Conservation (phyloP, 192 early-diverging fungal species). For the Coemansia sp. region DNA sequence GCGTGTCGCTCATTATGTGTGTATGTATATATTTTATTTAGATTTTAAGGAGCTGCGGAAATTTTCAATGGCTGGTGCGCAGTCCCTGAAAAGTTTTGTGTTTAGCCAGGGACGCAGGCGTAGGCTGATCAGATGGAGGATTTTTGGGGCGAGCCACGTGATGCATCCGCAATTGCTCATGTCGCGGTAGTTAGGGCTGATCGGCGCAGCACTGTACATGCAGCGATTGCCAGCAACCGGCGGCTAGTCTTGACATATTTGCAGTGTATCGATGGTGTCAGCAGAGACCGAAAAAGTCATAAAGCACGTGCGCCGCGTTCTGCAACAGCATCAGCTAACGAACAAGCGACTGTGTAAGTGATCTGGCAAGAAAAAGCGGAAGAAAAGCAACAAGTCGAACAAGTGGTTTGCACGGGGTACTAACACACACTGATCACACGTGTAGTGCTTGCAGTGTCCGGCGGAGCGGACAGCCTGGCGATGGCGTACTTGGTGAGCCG, state of each 20-base stretch:
- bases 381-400: too few relatives aligned
- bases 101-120: not conserved
- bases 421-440: too few relatives aligned
- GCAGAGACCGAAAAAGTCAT: slow-evolving; percentile 1
- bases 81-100: too few relatives aligned
- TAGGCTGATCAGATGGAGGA: not conserved
- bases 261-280: not conserved
- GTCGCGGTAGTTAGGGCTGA: not conserved
- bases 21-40: not conserved
- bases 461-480: slow-evolving; percentile 54
- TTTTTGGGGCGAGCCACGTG: not conserved
- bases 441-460: slow-evolving; percentile 50
- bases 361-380: too few relatives aligned
- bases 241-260: too few relatives aligned
- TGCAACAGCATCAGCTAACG: slow-evolving; percentile 16
- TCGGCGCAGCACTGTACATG: too few relatives aligned
- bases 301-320: slow-evolving; percentile 15
- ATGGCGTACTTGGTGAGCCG: slow-evolving; percentile 40
- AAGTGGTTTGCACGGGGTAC: too few relatives aligned
- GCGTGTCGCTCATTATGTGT: slow-evolving; percentile 1
- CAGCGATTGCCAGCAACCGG: too few relatives aligned
- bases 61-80: too few relatives aligned
- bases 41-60: too few relatives aligned
- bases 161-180: not conserved
- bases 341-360: slow-evolving; percentile 28